phyloP scores from a whole-genome alignment of 495 filamentous ascomycete genomes.

The Cudoniella acicularis region DNA sequence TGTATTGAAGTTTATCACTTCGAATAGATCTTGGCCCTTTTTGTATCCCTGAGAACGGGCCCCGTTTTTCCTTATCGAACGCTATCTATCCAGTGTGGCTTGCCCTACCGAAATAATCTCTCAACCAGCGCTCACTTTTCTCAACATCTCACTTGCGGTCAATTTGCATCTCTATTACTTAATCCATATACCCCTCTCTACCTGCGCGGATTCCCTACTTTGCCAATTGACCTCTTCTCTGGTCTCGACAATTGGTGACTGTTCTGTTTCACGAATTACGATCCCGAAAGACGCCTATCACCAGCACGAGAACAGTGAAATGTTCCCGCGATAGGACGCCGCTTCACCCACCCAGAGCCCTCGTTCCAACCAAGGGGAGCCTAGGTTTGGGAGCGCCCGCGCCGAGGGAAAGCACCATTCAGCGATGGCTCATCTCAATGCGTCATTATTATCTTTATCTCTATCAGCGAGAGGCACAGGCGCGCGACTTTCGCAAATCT shows the following conservation, averaged over 20 bases:
- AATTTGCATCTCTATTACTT: neutral
- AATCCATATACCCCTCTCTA: neutral
- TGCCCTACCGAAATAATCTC: neutral
- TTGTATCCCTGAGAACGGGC: no score
- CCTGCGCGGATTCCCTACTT: neutral
- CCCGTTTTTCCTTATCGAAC: no score
- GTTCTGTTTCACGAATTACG: neutral
- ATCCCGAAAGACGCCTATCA: neutral
- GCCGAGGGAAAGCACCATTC: neutral
- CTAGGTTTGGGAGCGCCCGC: neutral
- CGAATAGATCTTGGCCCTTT: no score
- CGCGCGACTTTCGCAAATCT: neutral
- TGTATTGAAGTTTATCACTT: no score
- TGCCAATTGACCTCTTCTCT: neutral
- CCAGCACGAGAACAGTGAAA: neutral
- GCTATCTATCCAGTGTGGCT: no score
- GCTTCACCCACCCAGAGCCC: no score
- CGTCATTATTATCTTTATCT: conserved; percentile 21
- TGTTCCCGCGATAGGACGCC: neutral
- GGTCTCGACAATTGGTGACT: no score
- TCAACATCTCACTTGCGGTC: neutral
- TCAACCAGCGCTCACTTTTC: neutral
- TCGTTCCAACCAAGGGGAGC: neutral
- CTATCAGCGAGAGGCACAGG: conserved; percentile 4
- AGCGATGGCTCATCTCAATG: conserved; percentile 9